Evolutionary conservation across 1,284 basidiomycete species (phyloP), one percentile per base, ranked within the genome.

Genomic region (Cryptococcus sp.): DNA sequence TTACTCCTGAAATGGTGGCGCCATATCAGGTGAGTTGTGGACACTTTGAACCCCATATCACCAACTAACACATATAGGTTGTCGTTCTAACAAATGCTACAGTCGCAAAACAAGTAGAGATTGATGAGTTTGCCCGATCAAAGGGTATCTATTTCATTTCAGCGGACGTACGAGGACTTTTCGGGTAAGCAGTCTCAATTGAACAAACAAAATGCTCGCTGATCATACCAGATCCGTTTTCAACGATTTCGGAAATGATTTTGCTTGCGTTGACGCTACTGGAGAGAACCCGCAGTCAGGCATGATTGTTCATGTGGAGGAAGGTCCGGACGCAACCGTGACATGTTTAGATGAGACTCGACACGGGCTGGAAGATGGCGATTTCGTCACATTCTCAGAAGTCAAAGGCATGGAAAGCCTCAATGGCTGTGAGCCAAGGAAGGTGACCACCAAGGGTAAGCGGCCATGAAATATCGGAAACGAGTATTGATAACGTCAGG

Each of bases 381-480:
- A 98, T 76, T 98, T 88, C 68, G 95, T 98, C 30, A 94, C 94
- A 4, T 98, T 99, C 79, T 83, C 85, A n/a, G 96, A 99, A 79
- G 84, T 99, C 46, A 88, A 96, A 77, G 96, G 96, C 34, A 96
- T 97, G 91, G 83, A 85, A 33, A 89, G 65, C 79, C 79, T 98
- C 49, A 97, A 98, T 68, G 88, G 83, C 15, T 89, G 89, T 68
- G 88, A 94, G 72, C 95, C 95, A 13, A 83, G 90, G 56, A 98
- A 94, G 76, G 79, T 99, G 50, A 82, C 87, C 7, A 91, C 97
- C 64, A 98, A 97, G 74, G 96, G 81, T 74, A 69, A 62, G 80
- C 62, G 2, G 36, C 35, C 34, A 15, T 11, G 6, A 4, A 37
- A 44, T 5, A 13, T 5, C 8, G 15, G 5, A 5, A 23, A 23